Evolutionary conservation across 306 rosid genomes (phyloP).

Genomic region (Dalbergia cultrata): DNA sequence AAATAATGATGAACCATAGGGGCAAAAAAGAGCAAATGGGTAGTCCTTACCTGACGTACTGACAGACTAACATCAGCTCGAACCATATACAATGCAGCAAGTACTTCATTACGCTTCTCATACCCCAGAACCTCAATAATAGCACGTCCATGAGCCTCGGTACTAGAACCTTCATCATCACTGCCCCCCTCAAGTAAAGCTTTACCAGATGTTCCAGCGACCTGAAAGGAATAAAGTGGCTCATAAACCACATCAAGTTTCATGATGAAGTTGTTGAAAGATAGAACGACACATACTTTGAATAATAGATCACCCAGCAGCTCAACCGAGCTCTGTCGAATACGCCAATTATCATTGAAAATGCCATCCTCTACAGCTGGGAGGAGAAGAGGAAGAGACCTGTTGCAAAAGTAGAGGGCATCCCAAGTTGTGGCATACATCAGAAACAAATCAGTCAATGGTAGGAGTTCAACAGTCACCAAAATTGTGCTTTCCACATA

Average conservation of each 20-base stretch:
- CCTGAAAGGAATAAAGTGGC: conserved; percentile 60
- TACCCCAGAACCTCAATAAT: conserved; percentile 93
- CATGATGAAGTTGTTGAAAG: conserved; percentile 16
- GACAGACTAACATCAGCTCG: conserved; percentile 95
- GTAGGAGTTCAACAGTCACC: background rate
- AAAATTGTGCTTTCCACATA: background rate
- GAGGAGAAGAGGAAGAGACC: conserved; percentile 94
- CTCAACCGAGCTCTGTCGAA: conserved; percentile 97
- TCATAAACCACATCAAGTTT: conserved; percentile 25
- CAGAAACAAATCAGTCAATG: conserved; percentile 24
- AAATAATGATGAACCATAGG: background rate
- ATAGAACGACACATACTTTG: conserved; percentile 65
- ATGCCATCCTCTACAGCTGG: conserved; percentile 99
- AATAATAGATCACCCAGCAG: conserved; percentile 94
- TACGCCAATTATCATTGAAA: conserved; percentile 96
- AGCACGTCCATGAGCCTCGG: conserved; percentile 99
- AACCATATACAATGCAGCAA: conserved; percentile 97
- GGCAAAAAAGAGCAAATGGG: background rate
- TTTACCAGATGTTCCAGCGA: conserved; percentile 99
- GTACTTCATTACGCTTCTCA: conserved; percentile 91
- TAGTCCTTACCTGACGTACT: conserved; percentile 88
- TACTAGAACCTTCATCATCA: conserved; percentile 99
- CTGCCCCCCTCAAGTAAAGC: conserved; percentile 99
- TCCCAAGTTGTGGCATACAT: background rate
- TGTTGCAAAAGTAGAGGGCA: conserved; percentile 43